These are phyloP conservation scores for Conticribra weissflogii DNA, from an alignment of 108 stramenopile species.

Conservation along the genomic window DNA sequence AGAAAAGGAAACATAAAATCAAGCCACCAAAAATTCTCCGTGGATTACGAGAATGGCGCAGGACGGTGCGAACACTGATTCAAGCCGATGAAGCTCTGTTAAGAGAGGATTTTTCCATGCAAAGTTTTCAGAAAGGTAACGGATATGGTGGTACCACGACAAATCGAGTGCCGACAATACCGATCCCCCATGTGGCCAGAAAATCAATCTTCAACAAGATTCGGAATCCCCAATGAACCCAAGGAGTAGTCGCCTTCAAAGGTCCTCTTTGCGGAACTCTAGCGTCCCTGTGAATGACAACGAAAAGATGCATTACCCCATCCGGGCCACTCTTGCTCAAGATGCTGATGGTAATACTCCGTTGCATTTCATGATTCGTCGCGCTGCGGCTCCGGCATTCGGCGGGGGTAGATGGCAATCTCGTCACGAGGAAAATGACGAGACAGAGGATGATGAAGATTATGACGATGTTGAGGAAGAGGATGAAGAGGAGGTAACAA, in stretches of 20 bases:
- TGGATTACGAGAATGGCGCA: slow-evolving; percentile 32
- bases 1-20: slow-evolving; percentile 13
- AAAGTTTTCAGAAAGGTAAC: neutral
- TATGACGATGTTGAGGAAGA: neutral
- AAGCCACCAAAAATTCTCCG: slow-evolving; percentile 19
- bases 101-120: slow-evolving; percentile 14
- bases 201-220: no score
- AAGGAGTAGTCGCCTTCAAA: no score
- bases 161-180: no score
- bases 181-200: no score
- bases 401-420: slow-evolving; percentile 33
- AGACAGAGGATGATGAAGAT: slow-evolving; percentile 4
- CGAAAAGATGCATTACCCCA: slow-evolving; percentile 2
- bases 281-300: neutral
- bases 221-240: no score
- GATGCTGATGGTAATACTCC: slow-evolving; percentile 83
- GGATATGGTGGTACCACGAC: neutral
- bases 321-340: slow-evolving; percentile 60
- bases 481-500: slow-evolving; percentile 7
- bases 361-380: slow-evolving; percentile 71
- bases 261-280: no score
- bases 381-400: slow-evolving; percentile 46
- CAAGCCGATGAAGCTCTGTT: slow-evolving; percentile 24
- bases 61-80: slow-evolving; percentile 30
- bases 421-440: slow-evolving; percentile 54